phyloP scores from a whole-genome alignment of 2,329 filamentous ascomycete genomes.

The Aurifilum marmelostoma region DNA sequence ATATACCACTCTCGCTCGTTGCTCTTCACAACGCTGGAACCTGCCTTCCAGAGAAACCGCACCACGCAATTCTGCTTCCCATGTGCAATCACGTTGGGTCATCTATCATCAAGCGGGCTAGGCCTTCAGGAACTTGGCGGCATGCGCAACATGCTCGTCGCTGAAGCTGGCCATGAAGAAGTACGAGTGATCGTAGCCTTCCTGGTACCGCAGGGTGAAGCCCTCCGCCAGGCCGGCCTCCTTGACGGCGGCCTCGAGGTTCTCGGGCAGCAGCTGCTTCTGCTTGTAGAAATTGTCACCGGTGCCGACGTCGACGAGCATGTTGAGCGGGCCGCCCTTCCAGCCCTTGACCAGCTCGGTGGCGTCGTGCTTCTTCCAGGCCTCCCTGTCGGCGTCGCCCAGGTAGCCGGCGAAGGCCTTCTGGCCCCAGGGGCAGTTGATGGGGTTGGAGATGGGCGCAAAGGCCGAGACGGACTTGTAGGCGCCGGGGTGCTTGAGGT shows the following conservation, averaged over 20 bases:
- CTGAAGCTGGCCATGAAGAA: slow-evolving; percentile 93
- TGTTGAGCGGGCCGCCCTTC: slow-evolving; percentile 66
- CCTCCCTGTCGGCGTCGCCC: slow-evolving; percentile 67
- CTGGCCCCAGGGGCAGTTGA: slow-evolving; percentile 86
- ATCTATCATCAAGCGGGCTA: slow-evolving; percentile 26
- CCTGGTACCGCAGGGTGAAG: slow-evolving; percentile 80
- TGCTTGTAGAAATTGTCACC: slow-evolving; percentile 97
- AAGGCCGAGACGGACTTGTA: slow-evolving; percentile 91
- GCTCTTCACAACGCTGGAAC: slow-evolving; percentile 1
- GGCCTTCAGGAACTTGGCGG: slow-evolving; percentile 75
- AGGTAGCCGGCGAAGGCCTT: slow-evolving; percentile 95
- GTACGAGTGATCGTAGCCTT: slow-evolving; percentile 96
- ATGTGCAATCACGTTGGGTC: too few species aligned
- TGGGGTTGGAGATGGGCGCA: slow-evolving; percentile 86
- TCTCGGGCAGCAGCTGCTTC: slow-evolving; percentile 89
- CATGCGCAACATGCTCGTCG: slow-evolving; percentile 88
- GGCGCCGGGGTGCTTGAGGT: slow-evolving; percentile 85
- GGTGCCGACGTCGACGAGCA: slow-evolving; percentile 90
- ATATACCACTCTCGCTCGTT: slow-evolving; percentile 26
- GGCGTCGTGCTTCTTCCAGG: slow-evolving; percentile 89
- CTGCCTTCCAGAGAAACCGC: too few species aligned
- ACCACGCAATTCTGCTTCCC: too few species aligned
- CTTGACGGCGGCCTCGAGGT: slow-evolving; percentile 79
- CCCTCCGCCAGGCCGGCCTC: slow-evolving; percentile 73
- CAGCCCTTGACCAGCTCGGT: slow-evolving; percentile 83